These are phyloP conservation scores for Talinum fruticosum DNA, from an alignment of 148 eudicot genomes.

Conservation along the genomic window DNA sequence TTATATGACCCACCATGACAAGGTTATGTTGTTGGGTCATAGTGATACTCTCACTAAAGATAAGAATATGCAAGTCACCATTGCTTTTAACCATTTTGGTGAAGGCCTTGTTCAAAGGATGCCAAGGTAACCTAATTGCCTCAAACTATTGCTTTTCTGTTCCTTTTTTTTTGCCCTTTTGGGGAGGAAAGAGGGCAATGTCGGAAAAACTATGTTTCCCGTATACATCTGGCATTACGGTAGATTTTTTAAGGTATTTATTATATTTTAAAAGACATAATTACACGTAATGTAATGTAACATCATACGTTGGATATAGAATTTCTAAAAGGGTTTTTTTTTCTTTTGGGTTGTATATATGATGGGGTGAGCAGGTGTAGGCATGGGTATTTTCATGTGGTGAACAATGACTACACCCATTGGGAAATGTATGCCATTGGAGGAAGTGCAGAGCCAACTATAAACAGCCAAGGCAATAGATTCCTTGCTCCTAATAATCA, in stretches of 20 bases:
- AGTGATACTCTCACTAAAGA: conserved; percentile 44
- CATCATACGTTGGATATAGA: too few species aligned
- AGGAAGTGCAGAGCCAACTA: conserved; percentile 64
- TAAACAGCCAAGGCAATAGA: conserved; percentile 68
- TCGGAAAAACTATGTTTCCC: too few species aligned
- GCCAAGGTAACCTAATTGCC: conserved; percentile 57
- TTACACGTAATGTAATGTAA: too few species aligned
- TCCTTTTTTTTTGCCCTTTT: too few species aligned
- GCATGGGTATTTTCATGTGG: conserved; percentile 71
- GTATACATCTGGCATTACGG: too few species aligned
- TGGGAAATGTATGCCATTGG: conserved; percentile 79
- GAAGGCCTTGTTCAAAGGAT: conserved; percentile 77
- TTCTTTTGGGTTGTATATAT: too few species aligned
- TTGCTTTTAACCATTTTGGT: conserved; percentile 78
- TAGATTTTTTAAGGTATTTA: too few species aligned
- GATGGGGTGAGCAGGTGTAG: conserved; percentile 44
- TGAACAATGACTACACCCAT: conserved; percentile 67
- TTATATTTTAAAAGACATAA: too few species aligned
- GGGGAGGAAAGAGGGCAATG: too few species aligned
- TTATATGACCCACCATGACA: conserved; percentile 57
- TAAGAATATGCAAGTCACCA: conserved; percentile 69
- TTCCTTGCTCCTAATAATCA: conserved; percentile 56
- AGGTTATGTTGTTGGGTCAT: conserved; percentile 67
- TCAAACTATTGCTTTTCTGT: neutral
- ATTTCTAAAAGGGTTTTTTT: too few species aligned